These are phyloP conservation scores for Pichia heedii DNA, from an alignment of 805 yeast genomes.

Conservation along the genomic window DNA sequence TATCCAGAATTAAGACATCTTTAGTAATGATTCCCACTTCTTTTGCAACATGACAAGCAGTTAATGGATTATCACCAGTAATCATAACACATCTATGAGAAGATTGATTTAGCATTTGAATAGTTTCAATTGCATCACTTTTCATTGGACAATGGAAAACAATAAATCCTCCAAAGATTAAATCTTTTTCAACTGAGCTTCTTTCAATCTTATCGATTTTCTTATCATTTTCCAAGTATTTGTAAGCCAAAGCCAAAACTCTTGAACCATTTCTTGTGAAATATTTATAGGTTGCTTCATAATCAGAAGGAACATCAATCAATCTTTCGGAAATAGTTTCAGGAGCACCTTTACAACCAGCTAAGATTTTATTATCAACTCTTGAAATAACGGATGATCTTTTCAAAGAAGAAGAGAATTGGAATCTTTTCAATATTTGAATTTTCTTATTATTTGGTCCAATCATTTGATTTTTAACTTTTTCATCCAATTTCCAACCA, in stretches of 20 bases:
- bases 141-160: slow-evolving; percentile 97
- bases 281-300: slow-evolving; percentile 78
- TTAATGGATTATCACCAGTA: slow-evolving; percentile 97
- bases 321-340: slow-evolving; percentile 85
- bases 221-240: slow-evolving; percentile 42
- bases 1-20: slow-evolving; percentile 78
- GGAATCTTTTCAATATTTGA: slow-evolving; percentile 84
- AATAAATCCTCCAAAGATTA: slow-evolving; percentile 83
- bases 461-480: slow-evolving; percentile 55
- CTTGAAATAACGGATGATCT: slow-evolving; percentile 84
- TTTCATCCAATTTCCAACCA: slow-evolving; percentile 68
- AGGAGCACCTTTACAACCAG: slow-evolving; percentile 96
- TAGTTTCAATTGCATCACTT: slow-evolving; percentile 82
- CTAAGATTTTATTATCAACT: slow-evolving; percentile 45
- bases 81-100: slow-evolving; percentile 96
- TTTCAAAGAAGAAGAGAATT: slow-evolving; percentile 91
- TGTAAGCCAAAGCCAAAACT: slow-evolving; percentile 91
- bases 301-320: slow-evolving; percentile 57
- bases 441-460: slow-evolving; percentile 34
- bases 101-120: slow-evolving; percentile 88
- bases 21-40: slow-evolving; percentile 84
- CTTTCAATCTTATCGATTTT: slow-evolving; percentile 57
- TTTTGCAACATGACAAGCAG: slow-evolving; percentile 95
- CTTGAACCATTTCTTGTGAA: slow-evolving; percentile 95
- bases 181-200: slow-evolving; percentile 63